These are phyloP conservation scores for Gossypium longicalyx DNA, from an alignment of 345 rosid genomes.

Conservation along the genomic window DNA sequence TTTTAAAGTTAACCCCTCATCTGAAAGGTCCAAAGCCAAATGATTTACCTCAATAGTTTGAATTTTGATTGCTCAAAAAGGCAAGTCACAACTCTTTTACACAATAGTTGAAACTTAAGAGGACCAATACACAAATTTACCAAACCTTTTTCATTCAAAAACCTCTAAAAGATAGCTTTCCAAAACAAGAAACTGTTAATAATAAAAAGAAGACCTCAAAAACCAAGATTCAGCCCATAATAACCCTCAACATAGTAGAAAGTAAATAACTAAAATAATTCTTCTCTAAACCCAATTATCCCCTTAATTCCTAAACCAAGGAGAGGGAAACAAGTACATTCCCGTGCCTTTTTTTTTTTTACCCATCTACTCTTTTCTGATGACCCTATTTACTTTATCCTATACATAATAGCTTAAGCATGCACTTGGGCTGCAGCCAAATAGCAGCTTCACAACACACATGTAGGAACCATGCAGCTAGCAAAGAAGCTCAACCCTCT, in stretches of 20 bases:
- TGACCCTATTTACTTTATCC: neutral
- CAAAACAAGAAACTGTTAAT: neutral
- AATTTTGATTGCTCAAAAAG: too few relatives aligned
- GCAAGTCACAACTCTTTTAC: neutral
- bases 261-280: neutral
- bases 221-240: neutral
- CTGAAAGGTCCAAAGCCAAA: too few relatives aligned
- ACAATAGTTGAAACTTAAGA: neutral
- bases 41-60: neutral
- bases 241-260: neutral
- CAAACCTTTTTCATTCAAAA: neutral
- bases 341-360: neutral
- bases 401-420: neutral
- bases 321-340: neutral
- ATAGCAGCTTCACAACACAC: slow-evolving; percentile 35
- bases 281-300: neutral
- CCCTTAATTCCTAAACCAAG: neutral
- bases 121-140: too few relatives aligned
- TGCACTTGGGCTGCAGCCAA: neutral
- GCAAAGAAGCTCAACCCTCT: slow-evolving; percentile 67
- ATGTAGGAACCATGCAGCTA: slow-evolving; percentile 70
- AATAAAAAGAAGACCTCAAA: neutral
- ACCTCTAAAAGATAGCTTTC: neutral
- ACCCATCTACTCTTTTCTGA: neutral
- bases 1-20: too few relatives aligned